A percentile compares a stretch with the other conserved stretches of the same genome.
These are phyloP conservation scores for Colletotrichum musicola DNA, from an alignment of 2,329 filamentous ascomycete genomes.

Conservation along the genomic window DNA sequence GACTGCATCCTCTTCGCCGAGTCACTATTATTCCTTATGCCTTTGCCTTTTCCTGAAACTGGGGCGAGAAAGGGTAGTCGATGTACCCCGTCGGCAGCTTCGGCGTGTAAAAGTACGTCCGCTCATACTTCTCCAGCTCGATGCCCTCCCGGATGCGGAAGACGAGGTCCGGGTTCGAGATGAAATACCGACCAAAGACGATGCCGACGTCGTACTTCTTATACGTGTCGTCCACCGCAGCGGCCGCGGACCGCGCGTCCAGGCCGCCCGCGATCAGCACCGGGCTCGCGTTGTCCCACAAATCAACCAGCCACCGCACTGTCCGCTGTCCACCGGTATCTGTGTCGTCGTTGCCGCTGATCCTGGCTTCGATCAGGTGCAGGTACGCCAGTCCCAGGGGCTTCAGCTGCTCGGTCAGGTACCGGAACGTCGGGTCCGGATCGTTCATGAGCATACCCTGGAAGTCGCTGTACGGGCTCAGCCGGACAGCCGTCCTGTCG, in stretches of 20 bases:
- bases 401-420: slow-evolving; percentile 65
- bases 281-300: slow-evolving; percentile 49
- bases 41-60: slow-evolving; percentile 40
- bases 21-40: background rate
- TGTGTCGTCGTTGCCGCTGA: slow-evolving; percentile 55
- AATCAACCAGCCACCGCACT: slow-evolving; percentile 45
- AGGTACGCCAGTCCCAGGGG: slow-evolving; percentile 67
- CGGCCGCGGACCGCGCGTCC: slow-evolving; percentile 42
- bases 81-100: slow-evolving; percentile 41
- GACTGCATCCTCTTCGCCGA: background rate
- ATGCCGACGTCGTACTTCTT: slow-evolving; percentile 45
- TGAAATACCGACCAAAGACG: slow-evolving; percentile 50
- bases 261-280: slow-evolving; percentile 50
- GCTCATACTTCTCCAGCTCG: slow-evolving; percentile 45
- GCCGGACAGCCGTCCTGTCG: slow-evolving; percentile 64
- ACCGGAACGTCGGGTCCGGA: slow-evolving; percentile 68
- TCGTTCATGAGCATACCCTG: slow-evolving; percentile 72
- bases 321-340: slow-evolving; percentile 44
- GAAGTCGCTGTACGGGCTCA: slow-evolving; percentile 70
- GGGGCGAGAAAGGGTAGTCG: slow-evolving; percentile 43
- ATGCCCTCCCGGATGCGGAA: slow-evolving; percentile 46
- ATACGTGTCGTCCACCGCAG: slow-evolving; percentile 43
- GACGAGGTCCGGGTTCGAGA: slow-evolving; percentile 51
- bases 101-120: slow-evolving; percentile 46
- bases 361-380: slow-evolving; percentile 69